phyloP scores from a whole-genome alignment of 148 eudicot genomes.

The Rhododendron griersonianum region DNA sequence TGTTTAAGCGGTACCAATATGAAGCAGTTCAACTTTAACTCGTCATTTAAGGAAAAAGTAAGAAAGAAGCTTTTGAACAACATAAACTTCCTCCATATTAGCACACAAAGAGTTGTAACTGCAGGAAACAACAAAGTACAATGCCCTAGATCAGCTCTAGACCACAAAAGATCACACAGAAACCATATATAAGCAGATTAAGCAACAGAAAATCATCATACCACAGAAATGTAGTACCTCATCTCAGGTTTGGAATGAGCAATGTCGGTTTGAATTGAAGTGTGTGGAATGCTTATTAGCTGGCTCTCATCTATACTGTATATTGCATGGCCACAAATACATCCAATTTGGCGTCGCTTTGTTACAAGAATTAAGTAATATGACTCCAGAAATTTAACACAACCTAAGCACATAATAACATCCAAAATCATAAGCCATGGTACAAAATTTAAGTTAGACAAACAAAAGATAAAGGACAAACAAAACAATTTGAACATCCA shows the following conservation, averaged over 20 bases:
- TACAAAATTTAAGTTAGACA: background rate
- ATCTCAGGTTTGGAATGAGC: constrained; percentile 92
- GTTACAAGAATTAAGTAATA: constrained; percentile 85
- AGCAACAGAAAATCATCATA: background rate
- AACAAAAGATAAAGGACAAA: background rate
- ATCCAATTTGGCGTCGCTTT: constrained; percentile 84
- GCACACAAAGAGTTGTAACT: background rate
- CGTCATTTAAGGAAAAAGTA: background rate
- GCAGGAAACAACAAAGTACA: background rate
- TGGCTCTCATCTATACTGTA: constrained; percentile 90
- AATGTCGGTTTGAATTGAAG: constrained; percentile 73
- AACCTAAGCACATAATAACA: constrained; percentile 31
- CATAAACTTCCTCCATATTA: background rate
- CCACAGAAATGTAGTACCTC: constrained; percentile 41
- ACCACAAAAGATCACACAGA: background rate
- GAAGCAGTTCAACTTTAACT: background rate
- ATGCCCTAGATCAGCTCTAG: background rate
- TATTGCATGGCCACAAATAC: constrained; percentile 95
- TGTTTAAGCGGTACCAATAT: background rate
- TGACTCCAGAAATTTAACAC: constrained; percentile 84
- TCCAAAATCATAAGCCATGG: background rate
- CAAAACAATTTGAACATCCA: background rate
- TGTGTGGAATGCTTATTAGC: constrained; percentile 84
- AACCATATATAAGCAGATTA: background rate
- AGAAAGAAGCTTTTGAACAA: background rate